phyloP scores from a whole-genome alignment of 768 basidiomycete species.

The Collybia nuda region DNA sequence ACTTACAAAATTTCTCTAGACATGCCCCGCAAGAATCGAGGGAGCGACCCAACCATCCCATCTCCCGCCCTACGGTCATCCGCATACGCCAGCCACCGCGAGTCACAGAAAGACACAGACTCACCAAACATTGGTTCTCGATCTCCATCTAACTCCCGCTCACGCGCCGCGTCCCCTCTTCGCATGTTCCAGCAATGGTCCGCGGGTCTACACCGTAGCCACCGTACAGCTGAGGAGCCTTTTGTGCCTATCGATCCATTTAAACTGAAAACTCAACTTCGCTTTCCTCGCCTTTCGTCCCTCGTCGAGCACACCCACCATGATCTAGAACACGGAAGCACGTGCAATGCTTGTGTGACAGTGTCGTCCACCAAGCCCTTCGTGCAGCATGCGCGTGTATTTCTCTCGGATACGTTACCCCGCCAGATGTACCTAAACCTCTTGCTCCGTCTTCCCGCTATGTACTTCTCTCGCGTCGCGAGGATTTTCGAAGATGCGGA shows the following conservation, averaged over 20 bases:
- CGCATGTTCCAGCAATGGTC: slow-evolving; percentile 57
- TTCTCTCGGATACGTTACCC: slow-evolving; percentile 34
- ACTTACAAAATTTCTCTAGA: slow-evolving; percentile 15
- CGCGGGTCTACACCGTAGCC: slow-evolving; percentile 43
- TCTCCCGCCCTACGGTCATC: slow-evolving; percentile 31
- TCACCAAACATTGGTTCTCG: slow-evolving; percentile 33
- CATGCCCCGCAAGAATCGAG: slow-evolving; percentile 26
- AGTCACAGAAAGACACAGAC: slow-evolving; percentile 20
- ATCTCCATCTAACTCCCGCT: slow-evolving; percentile 50
- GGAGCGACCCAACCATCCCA: slow-evolving; percentile 32
- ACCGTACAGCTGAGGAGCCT: slow-evolving; percentile 46
- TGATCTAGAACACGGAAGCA: slow-evolving; percentile 3
- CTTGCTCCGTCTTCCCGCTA: slow-evolving; percentile 70
- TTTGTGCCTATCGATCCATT: slow-evolving; percentile 61
- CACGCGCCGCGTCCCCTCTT: slow-evolving; percentile 56
- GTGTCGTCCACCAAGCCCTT: slow-evolving; percentile 1
- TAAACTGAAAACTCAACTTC: slow-evolving; percentile 26
- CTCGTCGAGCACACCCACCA: slow-evolving; percentile 3
- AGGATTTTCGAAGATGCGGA: slow-evolving; percentile 78
- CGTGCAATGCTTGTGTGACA: slow-evolving; percentile 8
- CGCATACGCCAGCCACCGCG: slow-evolving; percentile 17
- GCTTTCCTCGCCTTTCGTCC: slow-evolving; percentile 8
- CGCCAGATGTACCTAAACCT: slow-evolving; percentile 25
- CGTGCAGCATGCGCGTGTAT: slow-evolving; percentile 8
- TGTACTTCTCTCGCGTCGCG: slow-evolving; percentile 80